phyloP scores from a whole-genome alignment of 2,329 filamentous ascomycete genomes.

The Stagonosporopsis tanaceti region DNA sequence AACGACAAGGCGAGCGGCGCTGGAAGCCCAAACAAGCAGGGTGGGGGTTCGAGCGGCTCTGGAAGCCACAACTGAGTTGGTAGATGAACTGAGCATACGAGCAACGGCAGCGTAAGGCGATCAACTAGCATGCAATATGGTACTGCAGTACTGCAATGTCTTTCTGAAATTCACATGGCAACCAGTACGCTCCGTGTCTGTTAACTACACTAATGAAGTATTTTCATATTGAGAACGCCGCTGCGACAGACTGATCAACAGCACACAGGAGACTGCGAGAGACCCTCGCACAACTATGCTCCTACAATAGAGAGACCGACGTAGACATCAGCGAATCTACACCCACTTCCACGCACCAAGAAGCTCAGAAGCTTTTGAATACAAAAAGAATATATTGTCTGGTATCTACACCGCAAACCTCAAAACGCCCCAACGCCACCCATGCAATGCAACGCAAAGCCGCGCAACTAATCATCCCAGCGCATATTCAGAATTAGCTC shows the following conservation, averaged over 20 bases:
- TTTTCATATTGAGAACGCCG: neutral
- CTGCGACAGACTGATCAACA: too few relatives aligned
- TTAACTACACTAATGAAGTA: neutral
- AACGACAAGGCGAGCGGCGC: slow-evolving; percentile 45
- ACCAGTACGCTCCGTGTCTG: neutral
- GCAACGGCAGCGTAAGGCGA: slow-evolving; percentile 1
- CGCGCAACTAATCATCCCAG: slow-evolving; percentile 38
- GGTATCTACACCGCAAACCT: slow-evolving; percentile 12
- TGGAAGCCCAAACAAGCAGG: slow-evolving; percentile 49
- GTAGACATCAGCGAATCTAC: neutral
- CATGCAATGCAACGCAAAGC: slow-evolving; percentile 13
- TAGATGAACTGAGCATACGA: neutral
- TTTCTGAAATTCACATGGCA: neutral
- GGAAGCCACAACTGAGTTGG: slow-evolving; percentile 7
- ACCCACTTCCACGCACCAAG: neutral
- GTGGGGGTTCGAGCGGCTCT: slow-evolving; percentile 41
- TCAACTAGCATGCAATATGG: neutral
- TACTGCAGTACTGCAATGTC: neutral
- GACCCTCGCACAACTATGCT: too few relatives aligned
- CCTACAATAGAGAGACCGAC: neutral
- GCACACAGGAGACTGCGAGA: too few relatives aligned
- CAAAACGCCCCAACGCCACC: slow-evolving; percentile 12
- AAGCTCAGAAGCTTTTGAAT: neutral
- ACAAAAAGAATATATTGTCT: slow-evolving; percentile 8
- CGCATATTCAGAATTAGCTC: slow-evolving; percentile 39